phyloP scores from a whole-genome alignment of 176 grass and related monocot species.

The Lolium perenne region DNA sequence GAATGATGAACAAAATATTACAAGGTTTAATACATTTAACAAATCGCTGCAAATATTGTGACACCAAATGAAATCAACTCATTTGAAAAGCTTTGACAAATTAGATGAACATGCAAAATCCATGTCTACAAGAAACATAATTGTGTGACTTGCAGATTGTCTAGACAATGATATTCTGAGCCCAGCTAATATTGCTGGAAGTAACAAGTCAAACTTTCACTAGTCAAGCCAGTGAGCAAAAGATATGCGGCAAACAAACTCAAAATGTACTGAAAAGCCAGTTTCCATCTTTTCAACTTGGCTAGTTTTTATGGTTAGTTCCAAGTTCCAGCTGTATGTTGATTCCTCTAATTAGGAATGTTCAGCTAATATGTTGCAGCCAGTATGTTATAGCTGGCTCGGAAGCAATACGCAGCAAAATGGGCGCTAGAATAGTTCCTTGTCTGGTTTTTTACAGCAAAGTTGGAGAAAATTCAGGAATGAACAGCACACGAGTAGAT shows the following conservation, averaged over 20 bases:
- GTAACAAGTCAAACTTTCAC: not conserved
- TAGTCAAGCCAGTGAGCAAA: not conserved
- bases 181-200: not conserved
- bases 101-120: not conserved
- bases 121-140: conserved; percentile 3
- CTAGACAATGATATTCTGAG: not conserved
- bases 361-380: not conserved
- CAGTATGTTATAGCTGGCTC: not conserved
- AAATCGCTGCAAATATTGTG: not conserved
- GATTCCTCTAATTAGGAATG: not conserved
- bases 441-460: not conserved
- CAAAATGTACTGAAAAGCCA: not conserved
- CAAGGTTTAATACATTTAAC: not conserved
- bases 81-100: not conserved
- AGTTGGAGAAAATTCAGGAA: conserved; percentile 16
- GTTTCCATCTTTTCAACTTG: not conserved
- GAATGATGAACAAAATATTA: conserved; percentile 14
- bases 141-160: not conserved
- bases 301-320: conserved; percentile 3
- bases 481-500: conserved; percentile 8
- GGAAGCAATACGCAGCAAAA: not conserved
- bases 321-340: not conserved
- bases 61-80: conserved; percentile 28
- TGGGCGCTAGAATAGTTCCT: not conserved
- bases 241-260: not conserved